Evolutionary conservation across 169 alveolate genomes (phyloP).

Genomic region (Cryptosporidium meleagridis): DNA sequence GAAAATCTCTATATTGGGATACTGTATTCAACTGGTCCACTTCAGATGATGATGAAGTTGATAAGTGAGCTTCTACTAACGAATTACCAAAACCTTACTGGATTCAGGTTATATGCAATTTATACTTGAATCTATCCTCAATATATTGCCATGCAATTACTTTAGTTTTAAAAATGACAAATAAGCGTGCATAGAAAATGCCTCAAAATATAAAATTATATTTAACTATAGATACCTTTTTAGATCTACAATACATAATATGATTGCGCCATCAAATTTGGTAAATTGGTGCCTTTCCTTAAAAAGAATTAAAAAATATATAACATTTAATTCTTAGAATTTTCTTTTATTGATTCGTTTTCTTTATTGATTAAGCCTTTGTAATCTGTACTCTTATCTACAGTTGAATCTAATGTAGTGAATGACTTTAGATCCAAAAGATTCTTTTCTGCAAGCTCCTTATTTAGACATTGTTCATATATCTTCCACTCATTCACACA

Average conservation of each 20-base stretch:
- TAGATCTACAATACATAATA: background rate
- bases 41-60: conserved; percentile 9
- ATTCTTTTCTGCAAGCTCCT: conserved; percentile 24
- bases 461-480: conserved; percentile 11
- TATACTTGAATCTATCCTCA: no score
- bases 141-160: no score
- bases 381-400: background rate
- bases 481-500: conserved; percentile 43
- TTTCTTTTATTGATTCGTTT: background rate
- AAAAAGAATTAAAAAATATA: background rate
- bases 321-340: background rate
- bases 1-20: background rate
- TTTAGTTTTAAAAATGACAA: no score
- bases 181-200: no score
- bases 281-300: background rate
- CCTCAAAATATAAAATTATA: no score
- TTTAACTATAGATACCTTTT: background rate
- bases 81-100: no score
- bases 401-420: background rate
- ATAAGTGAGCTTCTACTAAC: background rate
- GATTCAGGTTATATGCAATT: background rate
- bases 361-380: background rate
- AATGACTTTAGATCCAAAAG: conserved; percentile 7
- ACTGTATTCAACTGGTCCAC: background rate
- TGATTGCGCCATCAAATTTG: background rate